Evolutionary conservation across 2,329 filamentous ascomycete species (phyloP).

Genomic region (Ambrosiella xylebori): DNA sequence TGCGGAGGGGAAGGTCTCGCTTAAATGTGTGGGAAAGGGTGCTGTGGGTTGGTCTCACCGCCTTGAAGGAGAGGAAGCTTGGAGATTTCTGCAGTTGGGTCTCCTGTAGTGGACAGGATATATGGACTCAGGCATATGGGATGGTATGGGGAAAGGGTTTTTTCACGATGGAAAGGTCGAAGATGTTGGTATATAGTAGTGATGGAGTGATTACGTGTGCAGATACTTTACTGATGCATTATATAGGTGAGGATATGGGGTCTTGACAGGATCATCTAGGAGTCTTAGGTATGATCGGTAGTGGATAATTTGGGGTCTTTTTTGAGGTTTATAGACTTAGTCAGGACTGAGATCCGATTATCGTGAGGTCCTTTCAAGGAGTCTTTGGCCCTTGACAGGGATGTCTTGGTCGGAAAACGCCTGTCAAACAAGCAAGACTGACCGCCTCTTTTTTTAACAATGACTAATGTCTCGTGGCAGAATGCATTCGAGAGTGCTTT

Average conservation of each 20-base stretch:
- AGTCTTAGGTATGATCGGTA: neutral
- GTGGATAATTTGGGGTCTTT: neutral
- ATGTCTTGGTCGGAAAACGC: too few species aligned
- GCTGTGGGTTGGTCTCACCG: slow-evolving; percentile 1
- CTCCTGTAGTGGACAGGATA: neutral
- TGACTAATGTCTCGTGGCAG: neutral
- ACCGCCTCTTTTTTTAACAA: neutral
- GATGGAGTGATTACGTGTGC: neutral
- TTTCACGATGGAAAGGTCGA: neutral
- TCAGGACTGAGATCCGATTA: neutral
- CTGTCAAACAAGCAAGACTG: neutral
- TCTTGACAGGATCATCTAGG: neutral
- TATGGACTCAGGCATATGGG: neutral
- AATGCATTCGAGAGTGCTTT: too few species aligned
- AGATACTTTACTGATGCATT: neutral
- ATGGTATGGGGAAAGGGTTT: neutral
- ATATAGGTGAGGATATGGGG: neutral
- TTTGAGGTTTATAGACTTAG: neutral
- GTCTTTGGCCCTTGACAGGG: too few species aligned
- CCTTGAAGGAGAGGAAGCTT: neutral
- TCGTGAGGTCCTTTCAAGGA: too few species aligned
- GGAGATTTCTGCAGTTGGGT: neutral
- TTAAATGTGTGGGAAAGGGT: neutral
- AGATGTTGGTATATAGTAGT: neutral
- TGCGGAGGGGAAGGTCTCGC: neutral